phyloP scores from a whole-genome alignment of 352 stramenopile genomes.

The Phytophthora cactorum region DNA sequence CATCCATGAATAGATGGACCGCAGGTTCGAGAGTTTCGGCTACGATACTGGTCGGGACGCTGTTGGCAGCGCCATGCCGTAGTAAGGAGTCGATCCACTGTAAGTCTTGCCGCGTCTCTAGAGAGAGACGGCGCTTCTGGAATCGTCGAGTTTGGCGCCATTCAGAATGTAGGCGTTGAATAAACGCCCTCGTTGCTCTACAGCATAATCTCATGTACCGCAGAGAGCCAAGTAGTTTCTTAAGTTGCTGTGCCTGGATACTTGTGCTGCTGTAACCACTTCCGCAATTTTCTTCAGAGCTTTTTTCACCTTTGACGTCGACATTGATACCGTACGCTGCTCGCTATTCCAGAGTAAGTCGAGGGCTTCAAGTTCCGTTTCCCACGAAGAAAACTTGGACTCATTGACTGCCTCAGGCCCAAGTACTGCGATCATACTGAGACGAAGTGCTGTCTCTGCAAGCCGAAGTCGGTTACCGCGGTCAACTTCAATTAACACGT shows the following conservation, averaged over 20 bases:
- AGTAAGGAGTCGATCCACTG: constrained; percentile 10
- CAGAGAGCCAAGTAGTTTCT: constrained; percentile 21
- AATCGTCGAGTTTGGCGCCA: constrained; percentile 1
- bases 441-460: neutral
- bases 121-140: neutral
- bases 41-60: constrained; percentile 1
- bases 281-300: neutral
- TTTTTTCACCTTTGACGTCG: neutral
- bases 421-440: neutral
- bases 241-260: constrained; percentile 4
- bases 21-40: neutral
- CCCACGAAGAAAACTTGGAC: neutral
- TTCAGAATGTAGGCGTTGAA: constrained; percentile 11
- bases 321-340: neutral
- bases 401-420: neutral
- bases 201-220: neutral
- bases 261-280: neutral
- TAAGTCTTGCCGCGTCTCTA: neutral
- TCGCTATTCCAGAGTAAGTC: neutral
- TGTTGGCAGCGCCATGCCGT: neutral
- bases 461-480: neutral
- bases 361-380: neutral
- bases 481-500: neutral
- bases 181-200: constrained; percentile 14
- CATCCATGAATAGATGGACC: constrained; percentile 17